Conservation (phyloP, 2,329 filamentous ascomycete genomes). For the Niveomyces coronatus region DNA sequence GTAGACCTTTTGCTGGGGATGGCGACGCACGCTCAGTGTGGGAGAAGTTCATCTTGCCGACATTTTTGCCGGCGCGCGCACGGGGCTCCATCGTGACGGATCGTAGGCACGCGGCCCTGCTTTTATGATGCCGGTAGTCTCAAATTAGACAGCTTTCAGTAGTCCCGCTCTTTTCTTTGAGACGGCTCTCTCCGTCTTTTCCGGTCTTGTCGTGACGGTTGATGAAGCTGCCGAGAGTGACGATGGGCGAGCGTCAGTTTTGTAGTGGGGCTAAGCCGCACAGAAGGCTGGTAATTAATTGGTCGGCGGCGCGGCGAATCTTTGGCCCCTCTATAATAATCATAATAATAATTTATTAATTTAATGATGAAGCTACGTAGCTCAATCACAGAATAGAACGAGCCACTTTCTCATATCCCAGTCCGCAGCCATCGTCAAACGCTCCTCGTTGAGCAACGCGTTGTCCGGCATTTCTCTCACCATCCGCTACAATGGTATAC, state of each 20-base stretch:
- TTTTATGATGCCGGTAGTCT: too few species aligned
- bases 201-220: slow-evolving; percentile 8
- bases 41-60: slow-evolving; percentile 73
- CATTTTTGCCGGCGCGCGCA: slow-evolving; percentile 67
- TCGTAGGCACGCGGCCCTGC: slow-evolving; percentile 1
- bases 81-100: slow-evolving; percentile 54
- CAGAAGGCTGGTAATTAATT: too few species aligned
- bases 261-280: too few species aligned
- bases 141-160: too few species aligned
- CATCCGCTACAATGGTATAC: slow-evolving; percentile 19
- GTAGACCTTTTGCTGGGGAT: neutral
- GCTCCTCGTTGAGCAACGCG: too few species aligned
- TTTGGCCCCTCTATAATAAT: slow-evolving; percentile 26
- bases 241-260: too few species aligned
- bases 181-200: too few species aligned
- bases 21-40: slow-evolving; percentile 53
- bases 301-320: slow-evolving; percentile 25
- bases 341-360: too few species aligned
- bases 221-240: too few species aligned
- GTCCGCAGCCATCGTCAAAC: too few species aligned
- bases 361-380: slow-evolving; percentile 5
- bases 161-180: too few species aligned
- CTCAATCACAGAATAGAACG: neutral
- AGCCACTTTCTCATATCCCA: too few species aligned
- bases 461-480: neutral